Percentiles rank a stretch among this genome's conserved stretches.
Conservation (phyloP, 176 grass and related monocot genomes). For the Oryza meridionalis region DNA sequence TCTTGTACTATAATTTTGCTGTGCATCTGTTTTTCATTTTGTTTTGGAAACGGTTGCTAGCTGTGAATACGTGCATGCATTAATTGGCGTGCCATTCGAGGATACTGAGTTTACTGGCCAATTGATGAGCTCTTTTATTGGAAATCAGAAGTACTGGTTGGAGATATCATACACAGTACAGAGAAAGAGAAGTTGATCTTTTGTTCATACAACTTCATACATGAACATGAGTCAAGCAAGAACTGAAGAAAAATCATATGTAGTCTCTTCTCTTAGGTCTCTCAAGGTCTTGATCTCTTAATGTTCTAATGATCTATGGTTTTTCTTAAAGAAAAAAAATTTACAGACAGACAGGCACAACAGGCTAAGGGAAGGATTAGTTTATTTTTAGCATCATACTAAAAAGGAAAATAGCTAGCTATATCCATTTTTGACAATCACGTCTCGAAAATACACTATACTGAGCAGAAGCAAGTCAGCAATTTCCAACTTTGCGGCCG, state of each 20-base stretch:
- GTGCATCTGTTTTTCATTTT: background rate
- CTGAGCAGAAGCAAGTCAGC: background rate
- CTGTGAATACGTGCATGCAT: slow-evolving; percentile 28
- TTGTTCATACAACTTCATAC: background rate
- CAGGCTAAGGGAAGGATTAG: background rate
- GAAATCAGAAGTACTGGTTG: slow-evolving; percentile 4
- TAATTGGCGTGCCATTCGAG: slow-evolving; percentile 28
- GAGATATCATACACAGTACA: background rate
- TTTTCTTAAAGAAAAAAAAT: background rate
- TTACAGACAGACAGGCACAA: background rate
- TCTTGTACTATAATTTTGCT: background rate
- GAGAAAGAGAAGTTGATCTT: background rate
- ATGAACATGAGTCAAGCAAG: background rate
- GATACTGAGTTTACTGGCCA: background rate
- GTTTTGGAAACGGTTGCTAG: slow-evolving; percentile 15
- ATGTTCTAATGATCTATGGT: background rate
- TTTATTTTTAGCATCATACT: background rate
- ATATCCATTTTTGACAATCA: background rate
- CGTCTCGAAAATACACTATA: background rate
- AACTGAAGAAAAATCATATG: no score
- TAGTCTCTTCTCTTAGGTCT: background rate
- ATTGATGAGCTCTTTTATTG: slow-evolving; percentile 27
- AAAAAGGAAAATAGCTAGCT: background rate
- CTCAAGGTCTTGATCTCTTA: background rate
- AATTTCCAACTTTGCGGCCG: background rate